phyloP scores from a whole-genome alignment of 2,329 filamentous ascomycete genomes.

The Pseudovirgaria hyperparasitica region DNA sequence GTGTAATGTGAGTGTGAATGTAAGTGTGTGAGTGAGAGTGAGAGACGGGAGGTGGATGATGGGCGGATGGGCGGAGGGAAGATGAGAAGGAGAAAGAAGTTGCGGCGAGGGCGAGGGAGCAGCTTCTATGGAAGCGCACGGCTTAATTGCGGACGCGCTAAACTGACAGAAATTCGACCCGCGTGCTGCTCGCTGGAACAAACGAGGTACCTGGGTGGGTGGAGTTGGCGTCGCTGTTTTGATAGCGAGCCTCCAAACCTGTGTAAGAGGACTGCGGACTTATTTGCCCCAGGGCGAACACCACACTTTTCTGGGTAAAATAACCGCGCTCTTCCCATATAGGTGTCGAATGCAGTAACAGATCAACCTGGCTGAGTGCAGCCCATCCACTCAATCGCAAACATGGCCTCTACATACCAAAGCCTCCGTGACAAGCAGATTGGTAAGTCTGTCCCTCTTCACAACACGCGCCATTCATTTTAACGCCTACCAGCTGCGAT shows the following conservation, averaged over 20 bases:
- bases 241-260: too few relatives aligned
- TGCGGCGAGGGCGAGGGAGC: conserved; percentile 9
- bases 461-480: not conserved
- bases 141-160: conserved; percentile 1
- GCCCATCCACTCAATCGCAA: conserved; percentile 12
- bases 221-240: too few relatives aligned
- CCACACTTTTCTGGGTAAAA: too few relatives aligned
- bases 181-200: not conserved
- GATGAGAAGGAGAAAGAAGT: conserved; percentile 8
- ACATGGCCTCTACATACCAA: conserved; percentile 43
- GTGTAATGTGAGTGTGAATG: conserved; percentile 1
- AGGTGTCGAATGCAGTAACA: too few relatives aligned
- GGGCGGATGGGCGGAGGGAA: conserved; percentile 14
- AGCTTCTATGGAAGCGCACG: conserved; percentile 2
- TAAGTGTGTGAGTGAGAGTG: not conserved
- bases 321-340: too few relatives aligned
- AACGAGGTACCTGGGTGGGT: too few relatives aligned
- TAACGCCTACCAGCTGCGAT: conserved; percentile 54
- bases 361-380: conserved; percentile 17
- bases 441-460: conserved; percentile 34
- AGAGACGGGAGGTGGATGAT: conserved; percentile 16
- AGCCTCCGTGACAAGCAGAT: conserved; percentile 61
- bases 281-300: too few relatives aligned
- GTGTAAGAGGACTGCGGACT: too few relatives aligned
- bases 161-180: not conserved